Conservation (phyloP, 345 rosid genomes). For the Eucalyptus tenuipes region DNA sequence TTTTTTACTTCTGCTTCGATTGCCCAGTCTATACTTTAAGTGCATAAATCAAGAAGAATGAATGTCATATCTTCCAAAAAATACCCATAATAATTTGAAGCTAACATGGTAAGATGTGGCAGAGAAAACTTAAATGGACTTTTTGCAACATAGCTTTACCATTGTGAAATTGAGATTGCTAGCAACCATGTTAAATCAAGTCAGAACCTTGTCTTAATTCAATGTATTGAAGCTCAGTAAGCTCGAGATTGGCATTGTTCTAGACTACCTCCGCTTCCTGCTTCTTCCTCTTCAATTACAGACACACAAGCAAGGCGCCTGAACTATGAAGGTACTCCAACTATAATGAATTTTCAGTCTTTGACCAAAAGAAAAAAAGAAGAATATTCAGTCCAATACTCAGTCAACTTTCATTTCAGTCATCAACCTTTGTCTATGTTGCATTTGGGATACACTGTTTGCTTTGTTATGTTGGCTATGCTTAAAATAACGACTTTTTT, state of each 20-base stretch:
- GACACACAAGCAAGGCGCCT: not conserved
- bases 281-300: not conserved
- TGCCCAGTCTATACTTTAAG: not conserved
- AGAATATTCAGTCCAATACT: not conserved
- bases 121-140: not conserved
- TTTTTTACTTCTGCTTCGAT: not conserved
- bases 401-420: not conserved
- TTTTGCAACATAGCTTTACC: not conserved
- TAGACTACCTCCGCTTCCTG: not conserved
- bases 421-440: not conserved
- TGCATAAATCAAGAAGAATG: not conserved
- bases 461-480: not conserved
- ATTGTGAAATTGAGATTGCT: not conserved
- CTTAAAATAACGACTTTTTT: not conserved
- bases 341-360: not conserved
- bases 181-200: not conserved
- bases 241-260: not conserved
- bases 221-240: not conserved
- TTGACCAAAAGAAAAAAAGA: not conserved
- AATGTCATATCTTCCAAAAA: not conserved
- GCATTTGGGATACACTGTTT: not conserved
- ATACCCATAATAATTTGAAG: not conserved
- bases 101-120: not conserved
- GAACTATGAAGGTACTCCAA: not conserved
- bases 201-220: not conserved